Evolutionary conservation across 352 stramenopile species (phyloP).

Genomic region (Pythium chondricola): DNA sequence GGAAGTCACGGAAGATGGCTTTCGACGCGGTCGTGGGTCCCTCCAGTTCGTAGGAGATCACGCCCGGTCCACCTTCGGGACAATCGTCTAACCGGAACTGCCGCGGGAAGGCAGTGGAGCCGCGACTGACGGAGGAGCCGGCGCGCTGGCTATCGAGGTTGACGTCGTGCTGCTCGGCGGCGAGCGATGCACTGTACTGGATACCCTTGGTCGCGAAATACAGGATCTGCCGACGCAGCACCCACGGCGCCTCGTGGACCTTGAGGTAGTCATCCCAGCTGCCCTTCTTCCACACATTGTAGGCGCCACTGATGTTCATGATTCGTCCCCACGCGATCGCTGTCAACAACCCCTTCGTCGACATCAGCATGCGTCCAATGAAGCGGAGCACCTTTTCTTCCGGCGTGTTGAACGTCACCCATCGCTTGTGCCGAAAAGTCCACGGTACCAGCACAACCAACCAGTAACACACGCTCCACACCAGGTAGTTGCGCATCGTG

Average conservation of each 20-base stretch:
- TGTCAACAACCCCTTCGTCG: conserved; percentile 55
- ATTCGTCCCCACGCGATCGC: conserved; percentile 66
- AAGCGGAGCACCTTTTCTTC: conserved; percentile 62
- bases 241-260: conserved; percentile 79
- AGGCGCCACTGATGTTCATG: conserved; percentile 56
- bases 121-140: conserved; percentile 64
- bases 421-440: conserved; percentile 47
- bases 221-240: conserved; percentile 74
- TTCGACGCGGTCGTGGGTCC: conserved; percentile 34
- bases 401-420: conserved; percentile 44
- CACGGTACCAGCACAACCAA: conserved; percentile 61
- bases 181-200: conserved; percentile 31
- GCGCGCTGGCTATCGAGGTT: conserved; percentile 19
- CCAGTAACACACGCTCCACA: conserved; percentile 70
- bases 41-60: conserved; percentile 70
- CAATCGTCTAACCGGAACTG: conserved; percentile 35
- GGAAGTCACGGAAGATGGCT: conserved; percentile 81
- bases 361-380: conserved; percentile 52
- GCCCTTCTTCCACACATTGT: conserved; percentile 65
- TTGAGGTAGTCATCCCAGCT: conserved; percentile 87
- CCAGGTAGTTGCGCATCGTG: conserved; percentile 69
- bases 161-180: conserved; percentile 11
- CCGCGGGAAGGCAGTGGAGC: conserved; percentile 63
- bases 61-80: conserved; percentile 25
- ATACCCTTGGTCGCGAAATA: conserved; percentile 82